phyloP scores from a whole-genome alignment of 495 filamentous ascomycete species.

The Neurospora sublineolata region DNA sequence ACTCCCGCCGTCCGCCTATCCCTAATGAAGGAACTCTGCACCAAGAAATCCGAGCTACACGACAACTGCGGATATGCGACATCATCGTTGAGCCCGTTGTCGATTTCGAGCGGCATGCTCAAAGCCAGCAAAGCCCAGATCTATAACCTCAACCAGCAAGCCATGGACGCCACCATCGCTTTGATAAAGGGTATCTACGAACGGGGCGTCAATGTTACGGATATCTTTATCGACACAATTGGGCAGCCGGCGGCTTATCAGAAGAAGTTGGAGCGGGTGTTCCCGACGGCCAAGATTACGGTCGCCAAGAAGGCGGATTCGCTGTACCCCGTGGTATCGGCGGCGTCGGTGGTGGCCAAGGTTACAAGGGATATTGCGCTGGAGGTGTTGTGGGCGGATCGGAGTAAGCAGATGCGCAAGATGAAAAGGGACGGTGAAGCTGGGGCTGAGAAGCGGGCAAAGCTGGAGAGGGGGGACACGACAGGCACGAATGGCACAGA shows the following conservation, averaged over 20 bases:
- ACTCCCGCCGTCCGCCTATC: conserved; percentile 59
- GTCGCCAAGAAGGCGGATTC: conserved; percentile 95
- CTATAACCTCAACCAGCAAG: conserved; percentile 97
- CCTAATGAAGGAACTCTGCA: conserved; percentile 68
- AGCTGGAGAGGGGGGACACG: conserved; percentile 2
- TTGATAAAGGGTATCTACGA: conserved; percentile 68
- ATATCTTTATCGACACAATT: conserved; percentile 94
- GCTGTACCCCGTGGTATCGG: conserved; percentile 84
- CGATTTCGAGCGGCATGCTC: conserved; percentile 75
- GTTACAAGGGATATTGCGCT: conserved; percentile 85
- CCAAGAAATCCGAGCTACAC: conserved; percentile 49
- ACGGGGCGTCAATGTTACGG: conserved; percentile 62
- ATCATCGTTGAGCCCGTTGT: conserved; percentile 68
- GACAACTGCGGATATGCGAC: conserved; percentile 70
- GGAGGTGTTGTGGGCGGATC: conserved; percentile 38
- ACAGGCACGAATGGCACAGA: conserved; percentile 13
- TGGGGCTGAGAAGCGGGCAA: background rate
- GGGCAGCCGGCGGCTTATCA: conserved; percentile 76
- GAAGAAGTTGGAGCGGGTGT: conserved; percentile 67
- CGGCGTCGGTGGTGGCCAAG: conserved; percentile 89
- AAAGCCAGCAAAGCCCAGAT: conserved; percentile 37
- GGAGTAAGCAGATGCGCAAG: background rate
- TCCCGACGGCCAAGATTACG: conserved; percentile 68
- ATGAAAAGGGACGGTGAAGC: conserved; percentile 10
- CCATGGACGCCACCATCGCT: conserved; percentile 85